Percentiles rank a stretch among this genome's conserved stretches.
Conservation (phyloP, 306 rosid species). For the Luffa acutangula region DNA sequence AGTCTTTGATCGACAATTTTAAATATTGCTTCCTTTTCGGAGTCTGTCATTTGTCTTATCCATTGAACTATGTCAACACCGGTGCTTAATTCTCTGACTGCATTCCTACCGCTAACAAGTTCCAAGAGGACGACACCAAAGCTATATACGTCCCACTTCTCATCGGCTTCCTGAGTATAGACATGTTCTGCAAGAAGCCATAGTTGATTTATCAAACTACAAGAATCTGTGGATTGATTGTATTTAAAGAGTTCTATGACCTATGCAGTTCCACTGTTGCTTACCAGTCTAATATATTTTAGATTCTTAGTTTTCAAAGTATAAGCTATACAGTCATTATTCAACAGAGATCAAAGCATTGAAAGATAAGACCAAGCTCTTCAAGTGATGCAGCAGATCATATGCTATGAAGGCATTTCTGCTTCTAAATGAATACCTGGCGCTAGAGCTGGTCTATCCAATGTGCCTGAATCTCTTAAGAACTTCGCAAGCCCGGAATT, state of each 20-base stretch:
- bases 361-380: neutral
- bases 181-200: neutral
- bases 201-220: neutral
- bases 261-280: neutral
- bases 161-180: neutral
- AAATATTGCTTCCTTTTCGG: slow-evolving; percentile 32
- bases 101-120: neutral
- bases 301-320: neutral
- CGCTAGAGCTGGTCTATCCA: slow-evolving; percentile 13
- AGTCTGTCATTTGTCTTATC: slow-evolving; percentile 20
- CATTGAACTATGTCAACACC: slow-evolving; percentile 57
- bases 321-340: neutral
- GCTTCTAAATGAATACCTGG: neutral
- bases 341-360: neutral
- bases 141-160: slow-evolving; percentile 2
- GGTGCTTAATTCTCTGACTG: neutral
- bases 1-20: slow-evolving; percentile 71
- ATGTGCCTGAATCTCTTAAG: slow-evolving; percentile 80
- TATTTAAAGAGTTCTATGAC: neutral
- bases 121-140: slow-evolving; percentile 40
- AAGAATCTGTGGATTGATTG: neutral
- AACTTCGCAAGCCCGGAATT: slow-evolving; percentile 95
- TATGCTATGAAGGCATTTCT: neutral
- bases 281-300: neutral
- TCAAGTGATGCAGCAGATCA: neutral